Conservation (phyloP, 73 alveolate genomes). For the Paramecium pentaurelia region DNA sequence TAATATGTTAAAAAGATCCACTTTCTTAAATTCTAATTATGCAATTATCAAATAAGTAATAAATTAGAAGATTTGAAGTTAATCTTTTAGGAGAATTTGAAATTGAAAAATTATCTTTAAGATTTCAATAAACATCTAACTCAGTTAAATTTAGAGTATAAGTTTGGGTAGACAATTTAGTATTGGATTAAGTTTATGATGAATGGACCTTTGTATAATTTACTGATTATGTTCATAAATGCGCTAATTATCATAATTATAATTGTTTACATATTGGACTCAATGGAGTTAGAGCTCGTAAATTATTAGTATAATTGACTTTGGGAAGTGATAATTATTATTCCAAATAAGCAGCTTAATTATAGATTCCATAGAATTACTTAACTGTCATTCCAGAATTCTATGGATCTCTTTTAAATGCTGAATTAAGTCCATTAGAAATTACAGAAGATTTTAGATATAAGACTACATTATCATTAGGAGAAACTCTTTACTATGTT, state of each 20-base stretch:
- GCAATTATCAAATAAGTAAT: neutral
- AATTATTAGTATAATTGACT: neutral
- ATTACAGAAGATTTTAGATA: neutral
- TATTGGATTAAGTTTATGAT: neutral
- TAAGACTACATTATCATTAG: neutral
- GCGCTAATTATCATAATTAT: neutral
- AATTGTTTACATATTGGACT: constrained; percentile 11
- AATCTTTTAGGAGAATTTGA: constrained; percentile 23
- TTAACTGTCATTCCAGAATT: constrained; percentile 13
- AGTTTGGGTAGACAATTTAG: constrained; percentile 6
- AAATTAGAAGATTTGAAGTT: neutral
- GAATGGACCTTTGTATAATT: constrained; percentile 24
- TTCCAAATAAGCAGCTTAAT: neutral
- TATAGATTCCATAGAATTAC: neutral
- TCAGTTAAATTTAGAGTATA: constrained; percentile 13
- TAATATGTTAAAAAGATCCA: constrained; percentile 1
- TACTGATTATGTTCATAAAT: neutral
- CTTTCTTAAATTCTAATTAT: neutral
- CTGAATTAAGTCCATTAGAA: neutral
- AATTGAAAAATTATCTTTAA: neutral
- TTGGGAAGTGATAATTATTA: neutral
- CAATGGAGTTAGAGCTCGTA: neutral
- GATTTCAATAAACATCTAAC: neutral
- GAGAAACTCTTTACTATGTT: neutral
- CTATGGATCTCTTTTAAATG: neutral